Percentiles rank a stretch among this genome's conserved stretches.
These are phyloP conservation scores for Colletotrichum chlorophyti DNA, from an alignment of 2,329 filamentous ascomycete genomes.

Conservation along the genomic window DNA sequence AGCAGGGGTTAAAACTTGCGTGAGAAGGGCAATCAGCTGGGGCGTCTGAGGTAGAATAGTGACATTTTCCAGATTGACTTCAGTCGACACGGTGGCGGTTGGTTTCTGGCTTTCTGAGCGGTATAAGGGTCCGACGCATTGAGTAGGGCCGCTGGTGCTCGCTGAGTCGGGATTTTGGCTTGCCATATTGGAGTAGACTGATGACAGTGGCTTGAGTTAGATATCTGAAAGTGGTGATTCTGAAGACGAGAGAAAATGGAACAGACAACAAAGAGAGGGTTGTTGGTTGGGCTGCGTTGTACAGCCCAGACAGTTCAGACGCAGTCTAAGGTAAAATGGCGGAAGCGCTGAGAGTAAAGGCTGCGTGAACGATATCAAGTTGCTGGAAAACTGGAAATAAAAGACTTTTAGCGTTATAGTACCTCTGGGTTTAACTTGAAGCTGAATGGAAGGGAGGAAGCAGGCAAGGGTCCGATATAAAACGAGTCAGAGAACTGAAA, in stretches of 20 bases:
- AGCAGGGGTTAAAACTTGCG: too few species aligned
- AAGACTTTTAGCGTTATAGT: too few species aligned
- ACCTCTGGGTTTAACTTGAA: not conserved
- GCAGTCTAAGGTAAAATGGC: too few species aligned
- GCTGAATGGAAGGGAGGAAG: not conserved
- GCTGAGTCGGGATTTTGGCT: conserved; percentile 15
- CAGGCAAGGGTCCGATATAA: conserved; percentile 2
- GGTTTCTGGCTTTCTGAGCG: conserved; percentile 79
- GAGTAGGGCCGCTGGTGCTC: conserved; percentile 42
- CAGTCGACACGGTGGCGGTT: conserved; percentile 85
- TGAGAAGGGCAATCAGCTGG: conserved; percentile 95
- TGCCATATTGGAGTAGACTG: conserved; percentile 1
- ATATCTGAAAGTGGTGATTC: not conserved
- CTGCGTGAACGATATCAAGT: too few species aligned
- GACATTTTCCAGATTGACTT: conserved; percentile 84
- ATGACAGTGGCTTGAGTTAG: not conserved
- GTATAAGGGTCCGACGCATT: conserved; percentile 83
- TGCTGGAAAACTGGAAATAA: too few species aligned
- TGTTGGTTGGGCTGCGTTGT: too few species aligned
- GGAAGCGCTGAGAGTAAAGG: too few species aligned
- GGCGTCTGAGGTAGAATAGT: conserved; percentile 91
- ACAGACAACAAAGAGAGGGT: not conserved
- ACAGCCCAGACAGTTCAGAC: too few species aligned
- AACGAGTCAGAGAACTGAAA: not conserved
- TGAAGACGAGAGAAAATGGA: not conserved